Evolutionary conservation across 768 basidiomycete species (phyloP), one percentile per base, ranked within the genome.

Genomic region (Suillus alpinus): DNA sequence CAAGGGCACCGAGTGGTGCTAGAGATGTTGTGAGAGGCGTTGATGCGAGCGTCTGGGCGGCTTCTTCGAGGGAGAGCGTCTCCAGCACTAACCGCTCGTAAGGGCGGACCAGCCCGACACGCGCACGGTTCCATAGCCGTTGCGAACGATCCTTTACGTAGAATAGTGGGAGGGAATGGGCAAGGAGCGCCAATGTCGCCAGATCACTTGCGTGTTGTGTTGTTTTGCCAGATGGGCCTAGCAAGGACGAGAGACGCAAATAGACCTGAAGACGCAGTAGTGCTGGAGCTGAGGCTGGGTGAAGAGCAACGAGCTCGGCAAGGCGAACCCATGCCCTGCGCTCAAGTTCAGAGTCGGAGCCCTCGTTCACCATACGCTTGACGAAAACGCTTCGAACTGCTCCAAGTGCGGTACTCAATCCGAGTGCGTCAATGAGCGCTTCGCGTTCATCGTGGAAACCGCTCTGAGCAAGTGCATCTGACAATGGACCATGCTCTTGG

Each of bases 21-120:
- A 71, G 41, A 41, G 60, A 51, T 58, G 68, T 53, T 2, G 62
- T 34, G 6, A 57, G 55, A 13, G 57, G 32, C n/a, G 64, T 60
- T 16, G 62, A 53, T 3, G 66, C 58, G 46, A 87, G 71, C 29
- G 75, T 75, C 26, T 70, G 71, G 14, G 71, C 76, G 5, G 89
- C 88, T 37, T 83, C 81, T 4, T 86, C 82, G 1, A 90, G 73
- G 14, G 71, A 75, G 68, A 88, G 71, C 14, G 73, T 77, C 31
- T 77, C 73, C 13, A 88, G 67, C 4, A 89, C 86, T 39, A 88
- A 75, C 43, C 76, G 75, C 70, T 91, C 87, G 62, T 80, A 78
- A 8, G 79, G 71, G 13, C 80, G 72, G 18, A 75, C 66, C 60
- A 67, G 57, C 47, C 56, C 62, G n/a, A n/a, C 52, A 47, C 71